A percentile compares a stretch with the other conserved stretches of the same genome.
Evolutionary conservation across 2,329 filamentous ascomycete genomes (phyloP).

Genomic region (Ophiostoma perfectum): DNA sequence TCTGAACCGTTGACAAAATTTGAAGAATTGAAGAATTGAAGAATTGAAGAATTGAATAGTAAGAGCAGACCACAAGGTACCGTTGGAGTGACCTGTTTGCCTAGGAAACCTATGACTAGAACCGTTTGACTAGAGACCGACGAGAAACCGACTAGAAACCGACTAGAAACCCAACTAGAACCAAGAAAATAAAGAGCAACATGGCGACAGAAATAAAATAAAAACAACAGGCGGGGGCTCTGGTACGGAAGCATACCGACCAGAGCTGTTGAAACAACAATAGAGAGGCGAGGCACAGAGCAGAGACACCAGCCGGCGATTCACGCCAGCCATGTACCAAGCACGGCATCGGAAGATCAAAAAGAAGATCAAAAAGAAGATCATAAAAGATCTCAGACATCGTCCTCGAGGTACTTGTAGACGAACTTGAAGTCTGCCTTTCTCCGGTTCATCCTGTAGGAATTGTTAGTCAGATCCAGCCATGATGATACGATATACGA

Average conservation of each 20-base stretch:
- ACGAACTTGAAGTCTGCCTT: slow-evolving; percentile 98
- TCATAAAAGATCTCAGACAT: slow-evolving; percentile 50
- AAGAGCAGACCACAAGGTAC: slow-evolving; percentile 8
- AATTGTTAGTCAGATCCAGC: background rate
- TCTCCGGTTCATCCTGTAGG: slow-evolving; percentile 86
- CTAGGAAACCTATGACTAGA: slow-evolving; percentile 1
- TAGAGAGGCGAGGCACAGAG: background rate
- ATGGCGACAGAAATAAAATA: background rate
- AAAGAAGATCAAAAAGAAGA: background rate
- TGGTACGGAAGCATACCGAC: background rate
- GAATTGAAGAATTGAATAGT: background rate
- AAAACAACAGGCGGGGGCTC: background rate
- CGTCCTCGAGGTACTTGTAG: slow-evolving; percentile 96
- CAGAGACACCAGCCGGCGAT: background rate
- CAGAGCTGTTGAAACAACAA: background rate
- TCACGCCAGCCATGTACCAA: too few relatives aligned
- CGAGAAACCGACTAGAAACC: background rate
- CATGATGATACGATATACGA: background rate
- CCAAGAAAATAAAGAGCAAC: background rate
- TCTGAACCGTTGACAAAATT: too few relatives aligned
- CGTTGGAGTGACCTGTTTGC: slow-evolving; percentile 1
- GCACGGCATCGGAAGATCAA: too few relatives aligned
- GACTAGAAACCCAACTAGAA: slow-evolving; percentile 9
- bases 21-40: background rate
- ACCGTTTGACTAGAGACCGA: background rate